A percentile compares a stretch with the other conserved stretches of the same genome.
Evolutionary conservation across 2,329 filamentous ascomycete genomes (phyloP).

Genomic region (Pleomassaria siparia): DNA sequence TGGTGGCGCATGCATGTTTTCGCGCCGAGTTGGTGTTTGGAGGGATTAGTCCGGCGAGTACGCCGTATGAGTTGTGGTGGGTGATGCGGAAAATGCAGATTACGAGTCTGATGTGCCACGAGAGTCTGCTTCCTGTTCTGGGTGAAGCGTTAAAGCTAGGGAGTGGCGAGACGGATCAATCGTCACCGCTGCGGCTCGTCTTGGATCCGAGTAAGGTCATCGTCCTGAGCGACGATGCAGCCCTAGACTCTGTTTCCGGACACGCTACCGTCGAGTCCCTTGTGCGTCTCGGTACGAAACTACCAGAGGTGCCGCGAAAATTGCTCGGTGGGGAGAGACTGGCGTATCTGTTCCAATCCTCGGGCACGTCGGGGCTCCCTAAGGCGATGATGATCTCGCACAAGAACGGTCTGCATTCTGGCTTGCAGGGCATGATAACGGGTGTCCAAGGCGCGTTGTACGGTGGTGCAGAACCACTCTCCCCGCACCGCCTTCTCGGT

Average conservation of each 20-base stretch:
- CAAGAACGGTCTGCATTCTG: conserved; percentile 27
- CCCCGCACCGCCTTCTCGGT: conserved; percentile 18
- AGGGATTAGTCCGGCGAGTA: conserved; percentile 33
- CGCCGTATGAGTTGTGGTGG: conserved; percentile 36
- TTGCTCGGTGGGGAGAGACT: conserved; percentile 26
- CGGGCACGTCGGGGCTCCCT: conserved; percentile 33
- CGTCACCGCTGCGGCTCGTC: conserved; percentile 18
- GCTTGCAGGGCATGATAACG: conserved; percentile 28
- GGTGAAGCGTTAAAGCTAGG: conserved; percentile 28
- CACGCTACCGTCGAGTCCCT: conserved; percentile 29
- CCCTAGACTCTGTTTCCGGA: conserved; percentile 18
- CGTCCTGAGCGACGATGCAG: conserved; percentile 26
- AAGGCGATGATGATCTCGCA: conserved; percentile 40
- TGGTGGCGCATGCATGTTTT: conserved; percentile 34
- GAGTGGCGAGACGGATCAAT: conserved; percentile 21
- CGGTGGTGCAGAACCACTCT: conserved; percentile 22
- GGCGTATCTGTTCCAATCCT: conserved; percentile 34
- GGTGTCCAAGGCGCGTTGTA: conserved; percentile 23
- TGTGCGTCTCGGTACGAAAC: conserved; percentile 18
- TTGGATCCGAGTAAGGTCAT: conserved; percentile 27
- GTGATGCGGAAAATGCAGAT: conserved; percentile 36
- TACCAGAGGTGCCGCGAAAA: conserved; percentile 22
- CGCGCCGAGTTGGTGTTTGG: conserved; percentile 32
- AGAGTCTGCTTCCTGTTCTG: conserved; percentile 28
- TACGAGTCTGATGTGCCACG: conserved; percentile 30